Percentiles rank a stretch among this genome's conserved stretches.
These are phyloP conservation scores for Reutealis trisperma DNA, from an alignment of 345 rosid genomes.

Conservation along the genomic window DNA sequence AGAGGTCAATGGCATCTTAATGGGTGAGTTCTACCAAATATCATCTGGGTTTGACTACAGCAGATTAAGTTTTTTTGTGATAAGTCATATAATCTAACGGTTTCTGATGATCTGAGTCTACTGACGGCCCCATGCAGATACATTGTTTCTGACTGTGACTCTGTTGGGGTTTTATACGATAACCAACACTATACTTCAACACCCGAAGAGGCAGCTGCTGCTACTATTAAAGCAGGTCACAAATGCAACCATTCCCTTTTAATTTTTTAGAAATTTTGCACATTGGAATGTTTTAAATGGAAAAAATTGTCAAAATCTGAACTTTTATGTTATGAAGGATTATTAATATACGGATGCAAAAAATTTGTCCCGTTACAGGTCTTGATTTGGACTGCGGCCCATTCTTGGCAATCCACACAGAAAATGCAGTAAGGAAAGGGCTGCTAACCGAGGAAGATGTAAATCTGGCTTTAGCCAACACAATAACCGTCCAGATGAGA, in stretches of 20 bases:
- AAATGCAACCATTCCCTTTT: no score
- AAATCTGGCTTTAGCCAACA: constrained; percentile 72
- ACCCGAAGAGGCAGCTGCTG: constrained; percentile 87
- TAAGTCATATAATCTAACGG: not conserved
- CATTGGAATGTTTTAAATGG: no score
- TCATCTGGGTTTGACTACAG: no score
- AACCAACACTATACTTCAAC: constrained; percentile 77
- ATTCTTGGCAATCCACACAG: constrained; percentile 67
- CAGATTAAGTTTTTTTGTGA: no score
- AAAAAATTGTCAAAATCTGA: no score
- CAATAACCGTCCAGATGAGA: constrained; percentile 88
- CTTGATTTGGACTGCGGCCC: constrained; percentile 94
- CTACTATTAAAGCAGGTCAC: constrained; percentile 68
- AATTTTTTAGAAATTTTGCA: no score
- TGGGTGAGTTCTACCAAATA: constrained; percentile 46
- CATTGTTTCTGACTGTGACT: constrained; percentile 91
- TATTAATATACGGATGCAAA: no score
- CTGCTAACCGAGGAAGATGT: constrained; percentile 52
- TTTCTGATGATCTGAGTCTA: not conserved
- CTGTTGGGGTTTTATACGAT: constrained; percentile 70
- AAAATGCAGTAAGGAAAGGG: constrained; percentile 56
- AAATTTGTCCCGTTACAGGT: constrained; percentile 35
- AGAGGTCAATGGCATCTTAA: constrained; percentile 88
- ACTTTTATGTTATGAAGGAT: no score
- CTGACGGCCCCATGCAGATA: constrained; percentile 43